Evolutionary conservation across 768 basidiomycete genomes (phyloP).

Genomic region (Cystofilobasidium macerans): DNA sequence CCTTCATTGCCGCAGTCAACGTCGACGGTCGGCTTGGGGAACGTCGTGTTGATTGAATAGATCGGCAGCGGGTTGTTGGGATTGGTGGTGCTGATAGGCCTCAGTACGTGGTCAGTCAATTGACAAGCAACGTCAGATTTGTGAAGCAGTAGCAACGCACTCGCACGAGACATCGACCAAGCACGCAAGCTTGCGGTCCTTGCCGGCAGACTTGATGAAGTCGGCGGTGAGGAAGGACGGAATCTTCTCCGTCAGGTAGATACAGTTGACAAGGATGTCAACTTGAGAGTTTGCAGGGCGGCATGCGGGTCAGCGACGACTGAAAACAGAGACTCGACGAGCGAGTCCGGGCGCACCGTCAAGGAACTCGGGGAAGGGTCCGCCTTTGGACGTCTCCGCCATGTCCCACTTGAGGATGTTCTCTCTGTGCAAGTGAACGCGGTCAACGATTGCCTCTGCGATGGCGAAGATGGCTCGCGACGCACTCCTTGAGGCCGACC

Average conservation of each 20-base stretch:
- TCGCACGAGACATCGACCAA: conserved; percentile 98
- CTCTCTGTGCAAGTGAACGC: conserved; percentile 45
- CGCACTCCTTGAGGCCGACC: conserved; percentile 87
- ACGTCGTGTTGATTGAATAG: conserved; percentile 84
- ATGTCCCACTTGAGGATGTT: conserved; percentile 97
- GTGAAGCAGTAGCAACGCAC: conserved; percentile 28
- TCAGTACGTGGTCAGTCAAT: neutral
- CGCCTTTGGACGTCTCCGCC: conserved; percentile 90
- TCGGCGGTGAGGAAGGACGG: conserved; percentile 40
- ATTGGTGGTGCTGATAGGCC: conserved; percentile 59
- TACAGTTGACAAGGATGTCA: conserved; percentile 98
- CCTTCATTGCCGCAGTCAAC: conserved; percentile 60
- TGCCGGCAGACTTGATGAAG: conserved; percentile 61
- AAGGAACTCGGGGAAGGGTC: conserved; percentile 88
- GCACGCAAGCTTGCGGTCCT: conserved; percentile 55
- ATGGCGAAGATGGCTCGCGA: conserved; percentile 24
- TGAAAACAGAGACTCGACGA: neutral
- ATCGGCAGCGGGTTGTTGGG: conserved; percentile 96
- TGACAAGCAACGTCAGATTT: neutral
- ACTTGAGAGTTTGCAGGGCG: conserved; percentile 40
- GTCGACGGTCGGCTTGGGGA: conserved; percentile 77
- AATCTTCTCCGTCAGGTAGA: conserved; percentile 60
- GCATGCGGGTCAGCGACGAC: neutral
- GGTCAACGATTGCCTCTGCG: too few relatives aligned
- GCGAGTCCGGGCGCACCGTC: conserved; percentile 43